Conservation (phyloP, 495 filamentous ascomycete species). For the Aspergillus panamensis region DNA sequence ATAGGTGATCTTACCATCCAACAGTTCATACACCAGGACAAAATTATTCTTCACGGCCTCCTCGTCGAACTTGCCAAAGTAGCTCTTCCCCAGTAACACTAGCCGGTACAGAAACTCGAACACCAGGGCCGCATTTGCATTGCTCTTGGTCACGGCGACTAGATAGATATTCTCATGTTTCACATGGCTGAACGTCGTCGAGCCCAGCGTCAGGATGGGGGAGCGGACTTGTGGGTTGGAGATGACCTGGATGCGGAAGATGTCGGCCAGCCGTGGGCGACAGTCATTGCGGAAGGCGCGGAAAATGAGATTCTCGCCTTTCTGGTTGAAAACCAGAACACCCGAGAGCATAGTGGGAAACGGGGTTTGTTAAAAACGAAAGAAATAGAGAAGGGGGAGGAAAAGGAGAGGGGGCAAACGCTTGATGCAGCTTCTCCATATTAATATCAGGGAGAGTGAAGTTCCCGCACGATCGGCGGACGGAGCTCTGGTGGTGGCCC, state of each 20-base stretch:
- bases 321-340: constrained; percentile 98
- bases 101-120: constrained; percentile 98
- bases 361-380: constrained; percentile 5
- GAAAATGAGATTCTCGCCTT: constrained; percentile 99
- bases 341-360: constrained; percentile 79
- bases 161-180: constrained; percentile 99
- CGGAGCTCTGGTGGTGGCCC: not conserved
- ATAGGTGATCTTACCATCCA: constrained; percentile 66
- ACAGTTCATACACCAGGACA: constrained; percentile 94
- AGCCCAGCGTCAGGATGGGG: constrained; percentile 94
- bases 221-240: constrained; percentile 97
- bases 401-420: constrained; percentile 20
- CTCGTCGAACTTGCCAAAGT: constrained; percentile 99
- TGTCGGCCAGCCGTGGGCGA: constrained; percentile 91
- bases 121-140: constrained; percentile 97
- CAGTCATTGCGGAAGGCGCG: constrained; percentile 97
- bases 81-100: constrained; percentile 84
- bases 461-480: not conserved
- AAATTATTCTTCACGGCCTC: constrained; percentile 99
- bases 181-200: constrained; percentile 98
- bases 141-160: constrained; percentile 97
- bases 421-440: not conserved
- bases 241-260: constrained; percentile 99
- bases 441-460: not conserved
- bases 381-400: constrained; percentile 12